Conservation (phyloP, 192 early-diverging fungal genomes). For the Funneliformis mosseae region DNA sequence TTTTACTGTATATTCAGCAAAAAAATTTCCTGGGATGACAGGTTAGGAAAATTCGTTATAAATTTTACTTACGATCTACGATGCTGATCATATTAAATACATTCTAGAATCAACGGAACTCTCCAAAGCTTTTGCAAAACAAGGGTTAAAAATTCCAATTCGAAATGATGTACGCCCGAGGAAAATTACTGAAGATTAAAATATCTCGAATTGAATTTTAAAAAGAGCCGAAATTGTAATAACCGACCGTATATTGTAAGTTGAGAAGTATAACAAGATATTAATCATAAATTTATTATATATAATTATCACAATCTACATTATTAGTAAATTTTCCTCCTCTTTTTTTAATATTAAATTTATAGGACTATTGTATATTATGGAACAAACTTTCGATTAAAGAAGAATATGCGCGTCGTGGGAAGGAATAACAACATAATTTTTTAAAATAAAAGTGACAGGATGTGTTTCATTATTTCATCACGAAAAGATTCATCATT, state of each 20-base stretch:
- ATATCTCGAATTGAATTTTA: not conserved
- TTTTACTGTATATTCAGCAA: conserved; percentile 80
- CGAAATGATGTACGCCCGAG: conserved; percentile 60
- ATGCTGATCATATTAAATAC: conserved; percentile 14
- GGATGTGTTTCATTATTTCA: too few relatives aligned
- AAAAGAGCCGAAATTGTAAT: not conserved
- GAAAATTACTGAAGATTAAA: conserved; percentile 33
- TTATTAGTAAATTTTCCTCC: not conserved
- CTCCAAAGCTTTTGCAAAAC: conserved; percentile 77
- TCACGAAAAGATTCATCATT: too few relatives aligned
- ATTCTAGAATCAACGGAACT: conserved; percentile 72
- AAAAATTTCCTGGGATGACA: conserved; percentile 86
- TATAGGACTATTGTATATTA: not conserved
- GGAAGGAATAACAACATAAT: too few relatives aligned
- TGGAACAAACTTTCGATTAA: not conserved
- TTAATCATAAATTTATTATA: not conserved
- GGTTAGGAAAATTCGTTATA: conserved; percentile 46
- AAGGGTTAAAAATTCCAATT: conserved; percentile 81
- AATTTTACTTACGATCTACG: not conserved
- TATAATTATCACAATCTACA: not conserved
- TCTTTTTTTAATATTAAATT: not conserved
- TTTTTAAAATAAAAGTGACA: too few relatives aligned
- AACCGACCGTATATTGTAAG: not conserved
- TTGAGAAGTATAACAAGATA: not conserved
- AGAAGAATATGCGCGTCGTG: too few relatives aligned